phyloP scores from a whole-genome alignment of 169 alveolate genomes.

The Plasmodium relictum region DNA sequence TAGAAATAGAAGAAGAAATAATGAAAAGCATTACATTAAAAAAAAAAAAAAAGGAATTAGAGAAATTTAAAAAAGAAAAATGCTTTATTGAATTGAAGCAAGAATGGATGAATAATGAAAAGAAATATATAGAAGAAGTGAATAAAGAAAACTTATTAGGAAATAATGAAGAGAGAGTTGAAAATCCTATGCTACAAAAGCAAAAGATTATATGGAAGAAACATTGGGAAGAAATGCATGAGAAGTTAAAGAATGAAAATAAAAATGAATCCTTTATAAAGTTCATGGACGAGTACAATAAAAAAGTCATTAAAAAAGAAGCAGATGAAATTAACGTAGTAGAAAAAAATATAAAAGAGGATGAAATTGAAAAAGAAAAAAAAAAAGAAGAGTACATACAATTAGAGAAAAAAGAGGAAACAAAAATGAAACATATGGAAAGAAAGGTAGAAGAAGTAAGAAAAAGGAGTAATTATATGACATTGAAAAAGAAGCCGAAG shows the following conservation, averaged over 20 bases:
- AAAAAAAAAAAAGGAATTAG: too few relatives aligned
- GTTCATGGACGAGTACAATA: background rate
- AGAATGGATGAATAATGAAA: background rate
- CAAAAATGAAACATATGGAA: too few relatives aligned
- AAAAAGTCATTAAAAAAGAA: background rate
- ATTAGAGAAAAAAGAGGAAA: too few relatives aligned
- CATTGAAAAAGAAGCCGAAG: background rate
- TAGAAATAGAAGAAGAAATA: background rate
- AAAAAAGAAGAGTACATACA: background rate
- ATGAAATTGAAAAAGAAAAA: background rate
- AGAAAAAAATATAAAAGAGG: background rate
- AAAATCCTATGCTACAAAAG: background rate
- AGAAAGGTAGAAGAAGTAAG: too few relatives aligned
- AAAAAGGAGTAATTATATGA: background rate
- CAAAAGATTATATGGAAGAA: background rate
- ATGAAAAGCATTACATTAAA: too few relatives aligned
- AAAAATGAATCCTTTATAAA: background rate
- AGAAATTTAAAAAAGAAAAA: too few relatives aligned
- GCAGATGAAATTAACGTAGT: background rate
- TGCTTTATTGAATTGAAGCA: constrained; percentile 2
- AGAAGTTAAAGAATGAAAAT: background rate
- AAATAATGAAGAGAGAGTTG: background rate
- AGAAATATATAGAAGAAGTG: background rate
- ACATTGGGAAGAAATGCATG: background rate
- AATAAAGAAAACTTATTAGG: background rate